phyloP scores from a whole-genome alignment of 2,329 filamentous ascomycete species.

The Colletotrichum limetticola region DNA sequence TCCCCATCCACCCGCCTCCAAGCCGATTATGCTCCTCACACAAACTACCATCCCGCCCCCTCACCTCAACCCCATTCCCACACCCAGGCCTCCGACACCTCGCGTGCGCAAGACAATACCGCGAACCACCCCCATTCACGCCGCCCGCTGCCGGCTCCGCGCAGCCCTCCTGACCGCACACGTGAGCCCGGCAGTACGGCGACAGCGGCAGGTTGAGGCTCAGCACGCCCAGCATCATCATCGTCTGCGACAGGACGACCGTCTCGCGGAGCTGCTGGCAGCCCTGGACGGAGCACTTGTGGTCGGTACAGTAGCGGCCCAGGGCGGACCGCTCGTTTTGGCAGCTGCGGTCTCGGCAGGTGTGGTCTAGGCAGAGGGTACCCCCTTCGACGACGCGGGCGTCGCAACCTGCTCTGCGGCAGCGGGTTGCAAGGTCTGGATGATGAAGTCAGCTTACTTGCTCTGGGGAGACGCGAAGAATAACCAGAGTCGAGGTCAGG shows the following conservation, averaged over 20 bases:
- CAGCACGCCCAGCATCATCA: background rate
- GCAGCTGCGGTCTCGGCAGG: slow-evolving; percentile 40
- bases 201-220: slow-evolving; percentile 7
- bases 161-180: slow-evolving; percentile 23
- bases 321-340: slow-evolving; percentile 14
- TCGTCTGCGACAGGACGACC: background rate
- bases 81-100: slow-evolving; percentile 26
- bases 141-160: background rate
- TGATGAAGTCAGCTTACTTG: background rate
- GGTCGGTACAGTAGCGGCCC: slow-evolving; percentile 38
- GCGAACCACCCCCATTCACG: background rate
- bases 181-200: slow-evolving; percentile 30
- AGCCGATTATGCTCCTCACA: slow-evolving; percentile 25
- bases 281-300: slow-evolving; percentile 38
- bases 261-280: slow-evolving; percentile 34
- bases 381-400: slow-evolving; percentile 20
- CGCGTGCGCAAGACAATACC: slow-evolving; percentile 23
- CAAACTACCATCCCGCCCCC: slow-evolving; percentile 10
- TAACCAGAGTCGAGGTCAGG: no score
- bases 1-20: background rate
- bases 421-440: slow-evolving; percentile 24
- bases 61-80: slow-evolving; percentile 6
- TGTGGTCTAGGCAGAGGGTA: slow-evolving; percentile 37
- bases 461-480: background rate
- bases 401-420: slow-evolving; percentile 22